phyloP scores from a whole-genome alignment of 2,329 filamentous ascomycete genomes.

The Diplodia corticola region DNA sequence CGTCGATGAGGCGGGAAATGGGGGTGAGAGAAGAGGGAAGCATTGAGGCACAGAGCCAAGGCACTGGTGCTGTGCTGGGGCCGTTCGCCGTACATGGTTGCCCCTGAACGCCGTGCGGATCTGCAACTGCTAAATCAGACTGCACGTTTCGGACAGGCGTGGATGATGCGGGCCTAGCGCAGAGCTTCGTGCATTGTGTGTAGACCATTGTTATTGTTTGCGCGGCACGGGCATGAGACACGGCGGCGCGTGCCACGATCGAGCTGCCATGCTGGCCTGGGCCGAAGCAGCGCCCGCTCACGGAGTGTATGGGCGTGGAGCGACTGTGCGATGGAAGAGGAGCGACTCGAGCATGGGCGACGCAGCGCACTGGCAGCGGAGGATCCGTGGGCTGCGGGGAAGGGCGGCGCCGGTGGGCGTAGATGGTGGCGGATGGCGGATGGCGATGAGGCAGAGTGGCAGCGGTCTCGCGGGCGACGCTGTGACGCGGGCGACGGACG shows the following conservation, averaged over 20 bases:
- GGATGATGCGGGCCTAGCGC: background rate
- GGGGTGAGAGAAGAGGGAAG: background rate
- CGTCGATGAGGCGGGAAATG: background rate
- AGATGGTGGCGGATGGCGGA: background rate
- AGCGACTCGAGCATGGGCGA: background rate
- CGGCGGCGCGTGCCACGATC: background rate
- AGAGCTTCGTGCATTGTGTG: background rate
- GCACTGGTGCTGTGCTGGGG: background rate
- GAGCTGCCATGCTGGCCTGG: too few relatives aligned
- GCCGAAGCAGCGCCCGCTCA: too few relatives aligned
- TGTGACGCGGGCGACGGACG: too few relatives aligned
- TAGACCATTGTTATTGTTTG: background rate
- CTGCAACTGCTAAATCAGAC: background rate
- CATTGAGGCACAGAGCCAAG: too few relatives aligned
- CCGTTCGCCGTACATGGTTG: background rate
- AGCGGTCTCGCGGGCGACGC: too few relatives aligned
- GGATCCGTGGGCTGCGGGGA: constrained; percentile 8
- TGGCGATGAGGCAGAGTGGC: background rate
- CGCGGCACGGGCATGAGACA: background rate
- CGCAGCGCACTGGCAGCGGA: background rate
- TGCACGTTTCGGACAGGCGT: background rate
- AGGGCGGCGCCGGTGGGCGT: background rate
- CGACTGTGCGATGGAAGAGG: background rate
- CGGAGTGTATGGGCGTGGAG: background rate
- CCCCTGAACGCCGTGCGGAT: background rate